Evolutionary conservation across 2,329 filamentous ascomycete species (phyloP).

Genomic region (Colletotrichum australisinense): DNA sequence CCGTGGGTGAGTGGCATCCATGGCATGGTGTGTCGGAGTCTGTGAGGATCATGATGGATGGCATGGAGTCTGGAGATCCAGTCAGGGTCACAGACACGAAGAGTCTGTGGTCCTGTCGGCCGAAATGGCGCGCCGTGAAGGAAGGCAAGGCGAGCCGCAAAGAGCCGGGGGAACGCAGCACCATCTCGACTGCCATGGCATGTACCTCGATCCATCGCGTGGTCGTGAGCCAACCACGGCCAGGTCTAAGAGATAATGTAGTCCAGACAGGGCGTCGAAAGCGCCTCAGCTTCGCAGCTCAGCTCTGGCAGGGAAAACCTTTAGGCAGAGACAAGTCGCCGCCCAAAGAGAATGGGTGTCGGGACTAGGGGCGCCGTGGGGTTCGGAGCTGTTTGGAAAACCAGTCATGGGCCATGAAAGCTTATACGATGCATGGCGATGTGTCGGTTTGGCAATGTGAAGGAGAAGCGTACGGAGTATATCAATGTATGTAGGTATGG

Average conservation of each 20-base stretch:
- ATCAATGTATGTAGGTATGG: not conserved
- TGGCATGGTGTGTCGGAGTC: constrained; percentile 13
- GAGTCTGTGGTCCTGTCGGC: constrained; percentile 7
- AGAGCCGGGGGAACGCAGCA: not conserved
- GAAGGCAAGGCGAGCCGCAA: not conserved
- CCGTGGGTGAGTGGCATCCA: too few relatives aligned
- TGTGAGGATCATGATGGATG: constrained; percentile 1
- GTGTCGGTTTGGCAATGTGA: constrained; percentile 4
- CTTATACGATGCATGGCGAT: constrained; percentile 20
- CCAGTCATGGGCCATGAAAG: not conserved
- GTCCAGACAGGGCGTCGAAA: constrained; percentile 18
- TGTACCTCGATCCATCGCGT: constrained; percentile 1
- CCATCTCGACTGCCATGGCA: not conserved
- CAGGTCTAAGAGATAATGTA: not conserved
- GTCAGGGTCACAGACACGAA: not conserved
- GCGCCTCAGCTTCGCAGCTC: constrained; percentile 23
- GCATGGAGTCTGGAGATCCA: constrained; percentile 1
- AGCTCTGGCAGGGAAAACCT: constrained; percentile 1
- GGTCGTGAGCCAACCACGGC: constrained; percentile 12
- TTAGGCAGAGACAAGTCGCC: constrained; percentile 33
- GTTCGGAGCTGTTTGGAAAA: not conserved
- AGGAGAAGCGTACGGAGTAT: not conserved
- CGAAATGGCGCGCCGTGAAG: constrained; percentile 14
- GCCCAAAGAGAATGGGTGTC: not conserved
- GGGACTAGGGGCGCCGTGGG: not conserved